Evolutionary conservation across 164 flowering plant genomes (phyloP), one percentile per base, ranked within the genome.

Genomic region (Vitis cinerea): DNA sequence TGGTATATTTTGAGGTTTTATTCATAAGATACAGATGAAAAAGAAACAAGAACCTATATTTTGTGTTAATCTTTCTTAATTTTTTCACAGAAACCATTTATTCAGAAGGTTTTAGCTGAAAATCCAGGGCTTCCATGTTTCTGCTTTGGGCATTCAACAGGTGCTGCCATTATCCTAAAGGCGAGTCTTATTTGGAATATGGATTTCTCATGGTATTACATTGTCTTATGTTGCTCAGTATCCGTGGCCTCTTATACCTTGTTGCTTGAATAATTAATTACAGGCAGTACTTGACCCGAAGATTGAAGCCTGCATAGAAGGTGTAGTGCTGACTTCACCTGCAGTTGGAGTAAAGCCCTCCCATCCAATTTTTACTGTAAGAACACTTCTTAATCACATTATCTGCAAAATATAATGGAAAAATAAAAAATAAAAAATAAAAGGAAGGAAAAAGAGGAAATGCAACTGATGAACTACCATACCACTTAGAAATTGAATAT

Each of bases 101-200:
- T 94, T 23, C 81, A 79, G 62, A 88, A 86, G 77, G 86, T 92
- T 64, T 16, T 82, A 31, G 80, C 78, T 37, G 97, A 88, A 65
- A 88, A 92, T 74, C 89, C 92, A 8, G 90, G 86, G 27, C 81
- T 92, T 69, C 93, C 93, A 5, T 90, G 92, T 72, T 94, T 92
- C 73, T 88, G 87, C 77, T 90, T 90, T 81, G 98, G 95, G 23
- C 97, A 94, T 77, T 94, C 97, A 52, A 94, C 97, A 11, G 97
- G 98, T 72, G 98, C 78, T 66, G 97, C 95, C 58, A 92, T 92
- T 55, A 19, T 90, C 57, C 81, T 90, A 5, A 92, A 89, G 90
- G 97, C 90, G 72, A 70, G 74, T 3, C 47, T 59, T 30, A 1
- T 52, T 54, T 67, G 5, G 44, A 15, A 44, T 19, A 13, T 14